phyloP scores from a whole-genome alignment of 257 asterid genomes.

The Lycium barbarum region DNA sequence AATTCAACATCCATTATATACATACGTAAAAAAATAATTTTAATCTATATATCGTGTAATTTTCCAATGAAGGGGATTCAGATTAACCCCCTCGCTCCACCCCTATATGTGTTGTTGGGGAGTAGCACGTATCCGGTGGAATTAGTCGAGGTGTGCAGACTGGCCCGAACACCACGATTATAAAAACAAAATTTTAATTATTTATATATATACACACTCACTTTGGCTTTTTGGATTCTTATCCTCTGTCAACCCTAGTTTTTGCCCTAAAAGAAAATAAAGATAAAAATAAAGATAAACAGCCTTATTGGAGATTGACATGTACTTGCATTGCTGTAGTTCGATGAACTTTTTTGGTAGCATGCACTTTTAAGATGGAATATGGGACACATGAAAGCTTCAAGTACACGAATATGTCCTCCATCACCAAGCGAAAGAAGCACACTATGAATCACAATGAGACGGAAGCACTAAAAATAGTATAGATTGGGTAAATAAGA shows the following conservation, averaged over 20 bases:
- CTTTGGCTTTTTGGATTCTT: neutral
- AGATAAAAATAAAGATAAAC: neutral
- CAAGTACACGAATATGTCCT: neutral
- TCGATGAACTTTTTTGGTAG: neutral
- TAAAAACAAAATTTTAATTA: neutral
- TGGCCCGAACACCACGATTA: neutral
- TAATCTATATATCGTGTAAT: neutral
- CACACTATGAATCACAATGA: neutral
- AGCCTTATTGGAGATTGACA: slow-evolving; percentile 20
- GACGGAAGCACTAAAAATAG: neutral
- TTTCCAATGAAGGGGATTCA: neutral
- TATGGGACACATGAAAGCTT: neutral
- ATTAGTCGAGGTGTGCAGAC: neutral
- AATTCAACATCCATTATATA: neutral
- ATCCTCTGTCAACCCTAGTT: neutral
- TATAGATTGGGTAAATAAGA: neutral
- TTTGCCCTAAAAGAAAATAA: slow-evolving; percentile 4
- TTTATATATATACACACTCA: neutral
- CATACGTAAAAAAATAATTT: neutral
- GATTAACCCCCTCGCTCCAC: neutral
- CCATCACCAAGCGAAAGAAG: neutral
- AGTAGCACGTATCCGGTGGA: neutral
- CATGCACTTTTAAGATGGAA: neutral
- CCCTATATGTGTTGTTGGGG: neutral
- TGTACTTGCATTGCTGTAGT: slow-evolving; percentile 10